Evolutionary conservation across 225 moss, liverwort and hornwort species (phyloP), one percentile per base, ranked within the genome.

Genomic region (Bryoerythrophyllum caledonicum): DNA sequence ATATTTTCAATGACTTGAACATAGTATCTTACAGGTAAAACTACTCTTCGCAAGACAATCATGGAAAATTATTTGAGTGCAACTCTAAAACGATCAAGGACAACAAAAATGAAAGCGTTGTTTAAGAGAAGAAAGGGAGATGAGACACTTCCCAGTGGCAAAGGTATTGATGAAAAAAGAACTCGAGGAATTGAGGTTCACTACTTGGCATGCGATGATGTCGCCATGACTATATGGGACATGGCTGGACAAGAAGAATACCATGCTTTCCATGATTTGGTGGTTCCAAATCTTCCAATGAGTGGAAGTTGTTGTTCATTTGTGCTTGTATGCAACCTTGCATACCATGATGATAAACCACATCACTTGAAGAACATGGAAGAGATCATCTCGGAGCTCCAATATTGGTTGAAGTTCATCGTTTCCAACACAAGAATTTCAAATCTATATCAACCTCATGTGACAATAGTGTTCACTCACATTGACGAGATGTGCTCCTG

Each of bases 301-400:
- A 5, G 37, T 38, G 38, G 63, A n/a, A 63, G 63, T 37, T 63
- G 37, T 30, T 60, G 30, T 4, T 32, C 60, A 8, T 30, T 32
- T 8, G 8, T 60, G 3, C 19, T 60, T 15, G 17, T 62, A 4
- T 62, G 20, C 5, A 62, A 34, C 35, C 35, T 10, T n/a, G 20
- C 51, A 51, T 10, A 35, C 7, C 7, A 2, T 35, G 10, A 35
- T n/a, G 19, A 20, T 9, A 34, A 34, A 19, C 19, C 20, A 0
- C 19, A n/a, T 15, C 1, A 1, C 1, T 8, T 20, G 10, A 62
- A 62, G 1, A 3, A 9, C 0, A 3, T 20, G 2, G 1, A n/a
- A n/a, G 20, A 35, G 9, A 10, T 62, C 4, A n/a, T 7, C 4
- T 1, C 0, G 0, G n/a, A 62, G n/a, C 62, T 62, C 20, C 3